phyloP scores from a whole-genome alignment of 2,329 filamentous ascomycete genomes.

The Ophiocordyceps polyrhachis-furcata region DNA sequence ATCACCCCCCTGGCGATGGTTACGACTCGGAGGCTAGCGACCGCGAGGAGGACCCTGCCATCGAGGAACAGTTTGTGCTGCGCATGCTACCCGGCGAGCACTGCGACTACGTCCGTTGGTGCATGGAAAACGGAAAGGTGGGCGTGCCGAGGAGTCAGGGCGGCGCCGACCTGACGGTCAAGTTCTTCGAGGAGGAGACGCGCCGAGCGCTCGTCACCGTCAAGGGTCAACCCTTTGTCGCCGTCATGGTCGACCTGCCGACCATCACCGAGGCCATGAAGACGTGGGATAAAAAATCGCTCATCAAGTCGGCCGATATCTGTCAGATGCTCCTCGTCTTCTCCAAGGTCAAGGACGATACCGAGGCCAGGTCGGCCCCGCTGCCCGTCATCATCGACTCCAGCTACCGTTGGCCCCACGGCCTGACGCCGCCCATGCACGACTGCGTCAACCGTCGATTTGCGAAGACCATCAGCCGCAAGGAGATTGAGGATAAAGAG shows the following conservation, averaged over 20 bases:
- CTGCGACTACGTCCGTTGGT: slow-evolving; percentile 62
- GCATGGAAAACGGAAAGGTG: slow-evolving; percentile 60
- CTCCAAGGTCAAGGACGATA: slow-evolving; percentile 43
- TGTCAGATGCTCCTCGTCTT: slow-evolving; percentile 78
- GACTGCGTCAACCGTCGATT: slow-evolving; percentile 70
- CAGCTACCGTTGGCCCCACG: slow-evolving; percentile 63
- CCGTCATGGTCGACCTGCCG: slow-evolving; percentile 63
- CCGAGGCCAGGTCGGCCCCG: slow-evolving; percentile 46
- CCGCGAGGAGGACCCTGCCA: slow-evolving; percentile 66
- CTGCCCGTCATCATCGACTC: slow-evolving; percentile 53
- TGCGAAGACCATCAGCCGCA: slow-evolving; percentile 62
- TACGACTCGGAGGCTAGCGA: slow-evolving; percentile 96
- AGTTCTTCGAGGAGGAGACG: slow-evolving; percentile 58
- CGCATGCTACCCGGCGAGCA: slow-evolving; percentile 77
- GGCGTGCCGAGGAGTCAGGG: slow-evolving; percentile 44
- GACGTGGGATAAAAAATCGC: slow-evolving; percentile 73
- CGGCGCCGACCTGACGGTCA: slow-evolving; percentile 62
- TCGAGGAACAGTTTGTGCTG: slow-evolving; percentile 78
- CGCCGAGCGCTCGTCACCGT: slow-evolving; percentile 57
- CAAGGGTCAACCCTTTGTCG: slow-evolving; percentile 53
- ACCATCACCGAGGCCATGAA: slow-evolving; percentile 85
- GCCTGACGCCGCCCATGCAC: slow-evolving; percentile 74
- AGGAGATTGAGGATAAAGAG: slow-evolving; percentile 73
- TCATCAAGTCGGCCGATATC: slow-evolving; percentile 78
- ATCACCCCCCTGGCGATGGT: slow-evolving; percentile 61